Evolutionary conservation across 768 basidiomycete genomes (phyloP).

Genomic region (Guyanaporus albipodus): DNA sequence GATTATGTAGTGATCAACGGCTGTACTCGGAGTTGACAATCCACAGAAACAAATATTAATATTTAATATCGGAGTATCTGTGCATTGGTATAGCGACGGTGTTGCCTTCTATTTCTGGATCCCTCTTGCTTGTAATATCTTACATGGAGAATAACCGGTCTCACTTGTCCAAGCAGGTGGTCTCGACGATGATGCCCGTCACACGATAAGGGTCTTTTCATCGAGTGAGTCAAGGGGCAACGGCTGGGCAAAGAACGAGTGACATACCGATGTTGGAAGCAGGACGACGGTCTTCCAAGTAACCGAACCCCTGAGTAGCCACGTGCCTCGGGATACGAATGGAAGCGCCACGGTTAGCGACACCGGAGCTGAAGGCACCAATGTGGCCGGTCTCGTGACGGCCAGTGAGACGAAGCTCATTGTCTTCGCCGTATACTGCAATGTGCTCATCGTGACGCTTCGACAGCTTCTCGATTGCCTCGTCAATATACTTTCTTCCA

Average conservation of each 20-base stretch:
- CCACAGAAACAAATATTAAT: constrained; percentile 11
- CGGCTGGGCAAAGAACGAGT: background rate
- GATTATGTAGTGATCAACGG: no score
- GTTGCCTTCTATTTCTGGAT: constrained; percentile 13
- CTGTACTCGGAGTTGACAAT: no score
- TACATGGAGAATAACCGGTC: constrained; percentile 10
- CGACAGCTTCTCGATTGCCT: constrained; percentile 88
- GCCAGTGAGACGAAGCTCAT: constrained; percentile 93
- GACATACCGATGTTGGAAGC: constrained; percentile 90
- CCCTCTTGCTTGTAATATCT: constrained; percentile 1
- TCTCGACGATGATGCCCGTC: constrained; percentile 84
- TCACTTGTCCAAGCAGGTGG: constrained; percentile 68
- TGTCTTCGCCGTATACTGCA: constrained; percentile 97
- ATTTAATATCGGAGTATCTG: background rate
- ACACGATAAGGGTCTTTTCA: constrained; percentile 89
- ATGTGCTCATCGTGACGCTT: constrained; percentile 94
- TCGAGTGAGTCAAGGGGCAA: constrained; percentile 3
- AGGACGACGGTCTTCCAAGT: constrained; percentile 94
- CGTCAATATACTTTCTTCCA: constrained; percentile 89
- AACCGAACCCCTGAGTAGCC: constrained; percentile 87
- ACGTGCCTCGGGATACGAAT: constrained; percentile 96
- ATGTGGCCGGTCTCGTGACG: constrained; percentile 98
- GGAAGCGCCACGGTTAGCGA: constrained; percentile 96
- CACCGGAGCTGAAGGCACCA: constrained; percentile 84
- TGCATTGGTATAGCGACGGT: constrained; percentile 22